Conservation (phyloP, 2,329 filamentous ascomycete species). For the Xylaria sp. region DNA sequence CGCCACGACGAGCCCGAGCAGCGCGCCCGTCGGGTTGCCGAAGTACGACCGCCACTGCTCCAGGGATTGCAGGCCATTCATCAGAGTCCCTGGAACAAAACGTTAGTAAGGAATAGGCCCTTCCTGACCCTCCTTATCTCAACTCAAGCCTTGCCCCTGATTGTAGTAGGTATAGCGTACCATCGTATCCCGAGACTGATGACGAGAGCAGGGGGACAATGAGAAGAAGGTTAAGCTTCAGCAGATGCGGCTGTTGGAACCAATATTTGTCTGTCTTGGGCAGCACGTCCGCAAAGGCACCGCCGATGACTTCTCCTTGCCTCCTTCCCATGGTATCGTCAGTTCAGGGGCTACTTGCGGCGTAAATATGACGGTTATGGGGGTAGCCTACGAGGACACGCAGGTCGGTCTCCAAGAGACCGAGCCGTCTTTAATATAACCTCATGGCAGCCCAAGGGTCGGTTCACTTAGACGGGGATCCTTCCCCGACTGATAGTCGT, state of each 20-base stretch:
- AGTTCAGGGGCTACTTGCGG: too few relatives aligned
- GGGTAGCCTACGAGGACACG: too few relatives aligned
- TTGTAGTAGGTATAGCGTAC: conserved; percentile 21
- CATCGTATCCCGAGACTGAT: conserved; percentile 45
- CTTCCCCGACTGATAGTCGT: too few relatives aligned
- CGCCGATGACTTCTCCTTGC: conserved; percentile 37
- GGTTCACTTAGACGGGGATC: too few relatives aligned
- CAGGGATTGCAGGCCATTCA: conserved; percentile 46
- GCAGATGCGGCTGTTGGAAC: conserved; percentile 47
- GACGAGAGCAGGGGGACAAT: conserved; percentile 46
- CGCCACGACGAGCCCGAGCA: conserved; percentile 38
- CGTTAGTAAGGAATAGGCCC: too few relatives aligned
- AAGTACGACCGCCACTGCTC: conserved; percentile 40
- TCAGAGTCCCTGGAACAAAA: not conserved
- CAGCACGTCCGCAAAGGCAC: conserved; percentile 37
- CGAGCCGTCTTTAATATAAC: too few relatives aligned
- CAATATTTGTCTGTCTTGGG: conserved; percentile 45
- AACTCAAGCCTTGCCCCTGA: too few relatives aligned
- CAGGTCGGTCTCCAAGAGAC: too few relatives aligned
- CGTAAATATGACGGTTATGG: too few relatives aligned
- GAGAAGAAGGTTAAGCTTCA: conserved; percentile 48
- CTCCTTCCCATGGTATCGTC: too few relatives aligned
- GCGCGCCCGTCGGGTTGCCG: conserved; percentile 34
- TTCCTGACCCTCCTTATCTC: too few relatives aligned
- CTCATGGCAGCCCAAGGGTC: too few relatives aligned